Conservation (phyloP, 495 filamentous ascomycete genomes). For the Cenococcum geophilum region DNA sequence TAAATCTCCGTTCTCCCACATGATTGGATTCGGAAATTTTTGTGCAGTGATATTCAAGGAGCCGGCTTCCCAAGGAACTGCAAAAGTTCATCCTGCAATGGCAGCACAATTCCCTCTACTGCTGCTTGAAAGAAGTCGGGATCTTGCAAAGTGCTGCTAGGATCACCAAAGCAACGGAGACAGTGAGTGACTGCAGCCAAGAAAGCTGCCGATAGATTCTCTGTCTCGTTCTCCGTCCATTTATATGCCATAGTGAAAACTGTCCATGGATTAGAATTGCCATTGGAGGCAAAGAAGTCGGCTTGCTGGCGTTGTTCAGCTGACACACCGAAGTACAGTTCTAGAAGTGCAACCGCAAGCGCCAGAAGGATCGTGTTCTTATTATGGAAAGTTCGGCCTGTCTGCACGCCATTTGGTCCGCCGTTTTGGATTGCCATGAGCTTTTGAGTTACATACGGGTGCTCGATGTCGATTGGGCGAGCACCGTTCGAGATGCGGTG, state of each 20-base stretch:
- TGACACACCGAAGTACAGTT: constrained; percentile 29
- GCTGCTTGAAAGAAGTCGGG: constrained; percentile 27
- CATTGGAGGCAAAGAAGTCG: constrained; percentile 2
- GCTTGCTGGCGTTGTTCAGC: constrained; percentile 20
- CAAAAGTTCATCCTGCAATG: constrained; percentile 27
- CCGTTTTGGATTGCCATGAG: constrained; percentile 8
- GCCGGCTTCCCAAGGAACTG: constrained; percentile 26
- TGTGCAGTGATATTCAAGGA: background rate
- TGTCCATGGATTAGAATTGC: constrained; percentile 22
- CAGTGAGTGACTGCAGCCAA: constrained; percentile 24
- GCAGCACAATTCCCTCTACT: constrained; percentile 27
- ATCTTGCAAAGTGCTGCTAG: constrained; percentile 24
- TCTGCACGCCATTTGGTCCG: background rate
- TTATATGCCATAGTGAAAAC: constrained; percentile 28
- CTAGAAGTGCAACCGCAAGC: constrained; percentile 25
- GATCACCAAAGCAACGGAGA: constrained; percentile 29
- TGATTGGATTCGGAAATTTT: too few relatives aligned
- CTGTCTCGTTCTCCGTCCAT: constrained; percentile 27
- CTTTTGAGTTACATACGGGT: constrained; percentile 23
- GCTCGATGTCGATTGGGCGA: constrained; percentile 26
- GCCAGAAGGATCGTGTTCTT: constrained; percentile 31
- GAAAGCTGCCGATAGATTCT: constrained; percentile 30
- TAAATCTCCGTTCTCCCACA: too few relatives aligned
- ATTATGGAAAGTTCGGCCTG: constrained; percentile 25
- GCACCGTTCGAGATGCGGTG: constrained; percentile 13